A percentile compares a stretch with the other conserved stretches of the same genome.
These are phyloP conservation scores for Leccinum longicurvipes DNA, from an alignment of 768 basidiomycete species.

Conservation along the genomic window DNA sequence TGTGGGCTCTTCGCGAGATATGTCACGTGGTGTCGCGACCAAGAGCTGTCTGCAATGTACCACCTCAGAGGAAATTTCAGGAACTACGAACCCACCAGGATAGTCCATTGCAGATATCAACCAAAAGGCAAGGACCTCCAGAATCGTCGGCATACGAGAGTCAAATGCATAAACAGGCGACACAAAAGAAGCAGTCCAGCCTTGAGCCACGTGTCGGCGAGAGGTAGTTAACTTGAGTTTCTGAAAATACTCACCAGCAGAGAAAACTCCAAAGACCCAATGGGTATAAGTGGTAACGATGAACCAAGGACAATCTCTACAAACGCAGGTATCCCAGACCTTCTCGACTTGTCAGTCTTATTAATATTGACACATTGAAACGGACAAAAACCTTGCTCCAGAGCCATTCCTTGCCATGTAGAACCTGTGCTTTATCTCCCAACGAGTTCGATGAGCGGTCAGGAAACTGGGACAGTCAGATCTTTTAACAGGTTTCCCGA, in stretches of 20 bases:
- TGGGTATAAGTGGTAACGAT: slow-evolving; percentile 42
- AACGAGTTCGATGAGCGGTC: slow-evolving; percentile 7
- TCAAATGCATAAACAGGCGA: slow-evolving; percentile 43
- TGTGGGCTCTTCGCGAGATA: slow-evolving; percentile 20
- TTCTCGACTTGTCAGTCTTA: slow-evolving; percentile 15
- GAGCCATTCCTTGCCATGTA: slow-evolving; percentile 42
- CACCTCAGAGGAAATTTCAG: slow-evolving; percentile 22
- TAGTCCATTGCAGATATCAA: slow-evolving; percentile 49
- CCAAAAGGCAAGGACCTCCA: slow-evolving; percentile 55
- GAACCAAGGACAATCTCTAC: slow-evolving; percentile 36
- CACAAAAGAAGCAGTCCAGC: slow-evolving; percentile 52
- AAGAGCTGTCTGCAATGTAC: slow-evolving; percentile 22
- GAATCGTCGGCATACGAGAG: slow-evolving; percentile 42
- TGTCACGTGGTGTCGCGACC: slow-evolving; percentile 24
- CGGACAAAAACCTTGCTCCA: slow-evolving; percentile 48
- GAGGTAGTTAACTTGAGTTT: neutral
- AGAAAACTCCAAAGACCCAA: slow-evolving; percentile 45
- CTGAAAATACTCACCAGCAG: slow-evolving; percentile 29
- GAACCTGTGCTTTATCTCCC: slow-evolving; percentile 7
- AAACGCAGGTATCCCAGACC: slow-evolving; percentile 40
- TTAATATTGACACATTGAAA: neutral
- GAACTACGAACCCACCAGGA: slow-evolving; percentile 29
- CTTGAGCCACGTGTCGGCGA: slow-evolving; percentile 30
- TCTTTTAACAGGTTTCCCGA: neutral
- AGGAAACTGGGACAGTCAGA: slow-evolving; percentile 18